Conservation (phyloP, 768 basidiomycete genomes). For the Rhizopogon sp. region DNA sequence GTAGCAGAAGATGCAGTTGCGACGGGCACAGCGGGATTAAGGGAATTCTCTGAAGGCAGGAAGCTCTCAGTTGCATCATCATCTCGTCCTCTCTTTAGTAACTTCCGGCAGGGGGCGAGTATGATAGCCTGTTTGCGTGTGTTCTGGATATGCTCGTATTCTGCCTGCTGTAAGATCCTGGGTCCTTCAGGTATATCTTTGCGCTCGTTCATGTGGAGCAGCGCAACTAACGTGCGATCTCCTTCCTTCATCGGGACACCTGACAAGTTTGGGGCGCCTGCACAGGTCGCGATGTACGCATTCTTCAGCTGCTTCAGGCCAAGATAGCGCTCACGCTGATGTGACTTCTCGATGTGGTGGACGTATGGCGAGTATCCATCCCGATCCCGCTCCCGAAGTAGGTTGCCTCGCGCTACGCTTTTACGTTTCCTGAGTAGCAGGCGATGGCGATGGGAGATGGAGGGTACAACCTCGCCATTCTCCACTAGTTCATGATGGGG, state of each 20-base stretch:
- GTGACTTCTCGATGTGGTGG: conserved; percentile 19
- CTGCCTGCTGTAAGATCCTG: conserved; percentile 15
- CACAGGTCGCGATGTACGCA: conserved; percentile 20
- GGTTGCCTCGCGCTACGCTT: neutral
- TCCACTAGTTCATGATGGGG: neutral
- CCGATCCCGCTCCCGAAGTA: conserved; percentile 14
- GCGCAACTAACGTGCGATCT: conserved; percentile 4
- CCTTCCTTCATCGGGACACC: neutral
- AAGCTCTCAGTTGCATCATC: conserved; percentile 8
- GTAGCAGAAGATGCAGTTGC: neutral
- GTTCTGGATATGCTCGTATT: conserved; percentile 20
- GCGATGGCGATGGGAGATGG: conserved; percentile 1
- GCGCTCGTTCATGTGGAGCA: conserved; percentile 3
- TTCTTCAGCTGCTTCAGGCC: conserved; percentile 25
- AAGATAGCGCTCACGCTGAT: conserved; percentile 21
- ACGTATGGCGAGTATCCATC: conserved; percentile 15
- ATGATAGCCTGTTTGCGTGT: conserved; percentile 23
- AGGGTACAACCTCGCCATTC: neutral
- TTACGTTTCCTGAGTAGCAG: conserved; percentile 6
- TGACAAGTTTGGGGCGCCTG: conserved; percentile 6
- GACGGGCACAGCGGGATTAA: conserved; percentile 1
- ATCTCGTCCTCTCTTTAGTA: conserved; percentile 24
- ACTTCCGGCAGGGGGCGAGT: conserved; percentile 18
- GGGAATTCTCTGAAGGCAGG: neutral
- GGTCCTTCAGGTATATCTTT: conserved; percentile 11